A percentile compares a stretch with the other conserved stretches of the same genome.
These are phyloP conservation scores for Adansonia madagascariensis DNA, from an alignment of 441 rosid species.

Conservation along the genomic window DNA sequence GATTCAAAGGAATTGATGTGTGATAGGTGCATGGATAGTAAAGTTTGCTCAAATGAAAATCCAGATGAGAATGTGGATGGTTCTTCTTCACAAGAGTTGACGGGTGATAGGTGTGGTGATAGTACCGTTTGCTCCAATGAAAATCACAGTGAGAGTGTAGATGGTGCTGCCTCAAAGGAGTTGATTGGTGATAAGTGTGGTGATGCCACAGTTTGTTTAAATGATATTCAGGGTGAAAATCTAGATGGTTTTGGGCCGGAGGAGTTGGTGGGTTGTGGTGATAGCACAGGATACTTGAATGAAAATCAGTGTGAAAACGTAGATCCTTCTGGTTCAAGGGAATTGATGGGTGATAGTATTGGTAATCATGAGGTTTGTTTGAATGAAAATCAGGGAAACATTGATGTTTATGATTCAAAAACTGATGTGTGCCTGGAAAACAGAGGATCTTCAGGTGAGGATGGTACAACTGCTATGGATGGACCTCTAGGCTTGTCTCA, in stretches of 20 bases:
- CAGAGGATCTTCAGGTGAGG: slow-evolving; percentile 18
- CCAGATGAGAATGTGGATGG: slow-evolving; percentile 5
- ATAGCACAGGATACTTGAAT: neutral
- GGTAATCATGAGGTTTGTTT: slow-evolving; percentile 15
- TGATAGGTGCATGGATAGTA: slow-evolving; percentile 5
- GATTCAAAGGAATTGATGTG: slow-evolving; percentile 3
- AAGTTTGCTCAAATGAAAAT: slow-evolving; percentile 15
- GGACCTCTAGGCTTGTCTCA: slow-evolving; percentile 28
- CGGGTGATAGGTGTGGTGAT: neutral
- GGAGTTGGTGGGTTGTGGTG: slow-evolving; percentile 21
- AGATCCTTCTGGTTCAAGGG: slow-evolving; percentile 15
- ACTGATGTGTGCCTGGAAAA: slow-evolving; percentile 11
- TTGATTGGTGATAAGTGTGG: neutral
- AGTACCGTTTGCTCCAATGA: slow-evolving; percentile 16
- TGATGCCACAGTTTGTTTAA: neutral
- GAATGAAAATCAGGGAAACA: slow-evolving; percentile 12
- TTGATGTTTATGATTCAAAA: slow-evolving; percentile 23
- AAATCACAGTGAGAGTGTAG: slow-evolving; percentile 15
- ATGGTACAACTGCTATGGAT: slow-evolving; percentile 30
- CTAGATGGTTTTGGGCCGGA: slow-evolving; percentile 24
- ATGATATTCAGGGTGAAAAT: slow-evolving; percentile 24
- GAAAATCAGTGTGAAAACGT: slow-evolving; percentile 15
- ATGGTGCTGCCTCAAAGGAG: slow-evolving; percentile 12
- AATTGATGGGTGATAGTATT: slow-evolving; percentile 9
- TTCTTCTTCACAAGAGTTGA: slow-evolving; percentile 13